Evolutionary conservation across 2,329 filamentous ascomycete species (phyloP).

Genomic region (Ophiocordyceps camponoti-rufipedis): DNA sequence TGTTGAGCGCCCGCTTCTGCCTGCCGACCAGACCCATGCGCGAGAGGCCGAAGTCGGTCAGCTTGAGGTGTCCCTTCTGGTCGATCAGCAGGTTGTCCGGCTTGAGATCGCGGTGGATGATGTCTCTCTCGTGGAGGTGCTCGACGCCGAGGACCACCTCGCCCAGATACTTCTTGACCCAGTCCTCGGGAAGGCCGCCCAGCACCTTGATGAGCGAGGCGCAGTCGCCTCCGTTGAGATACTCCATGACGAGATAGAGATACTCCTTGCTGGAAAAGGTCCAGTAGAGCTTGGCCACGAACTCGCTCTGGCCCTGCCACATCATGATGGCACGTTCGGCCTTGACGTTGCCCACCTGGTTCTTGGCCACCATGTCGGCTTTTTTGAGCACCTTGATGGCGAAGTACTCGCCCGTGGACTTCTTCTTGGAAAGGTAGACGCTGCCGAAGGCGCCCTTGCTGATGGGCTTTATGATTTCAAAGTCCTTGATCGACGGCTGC

Average conservation of each 20-base stretch:
- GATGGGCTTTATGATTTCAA: constrained; percentile 98
- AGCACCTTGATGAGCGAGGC: constrained; percentile 91
- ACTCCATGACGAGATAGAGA: constrained; percentile 97
- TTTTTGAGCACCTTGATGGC: constrained; percentile 98
- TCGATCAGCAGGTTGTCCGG: constrained; percentile 96
- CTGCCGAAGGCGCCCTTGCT: constrained; percentile 97
- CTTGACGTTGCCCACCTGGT: constrained; percentile 97
- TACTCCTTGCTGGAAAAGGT: constrained; percentile 99
- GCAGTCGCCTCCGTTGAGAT: constrained; percentile 92
- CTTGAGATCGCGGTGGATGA: constrained; percentile 93
- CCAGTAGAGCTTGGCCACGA: constrained; percentile 98
- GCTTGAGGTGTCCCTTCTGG: constrained; percentile 85
- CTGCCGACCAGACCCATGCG: constrained; percentile 93
- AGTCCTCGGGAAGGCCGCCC: constrained; percentile 83
- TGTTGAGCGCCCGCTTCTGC: constrained; percentile 81
- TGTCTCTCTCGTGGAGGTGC: constrained; percentile 82
- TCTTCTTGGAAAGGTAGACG: constrained; percentile 96
- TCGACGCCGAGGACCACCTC: constrained; percentile 96
- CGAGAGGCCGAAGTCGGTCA: constrained; percentile 94
- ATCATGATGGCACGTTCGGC: constrained; percentile 99
- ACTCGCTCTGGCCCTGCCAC: constrained; percentile 99
- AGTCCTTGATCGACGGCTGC: constrained; percentile 94
- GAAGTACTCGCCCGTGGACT: constrained; percentile 94
- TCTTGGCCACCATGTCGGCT: constrained; percentile 99
- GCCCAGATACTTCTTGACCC: constrained; percentile 93